Evolutionary conservation across 106 monocot species (phyloP).

Genomic region (Acorus calamus): DNA sequence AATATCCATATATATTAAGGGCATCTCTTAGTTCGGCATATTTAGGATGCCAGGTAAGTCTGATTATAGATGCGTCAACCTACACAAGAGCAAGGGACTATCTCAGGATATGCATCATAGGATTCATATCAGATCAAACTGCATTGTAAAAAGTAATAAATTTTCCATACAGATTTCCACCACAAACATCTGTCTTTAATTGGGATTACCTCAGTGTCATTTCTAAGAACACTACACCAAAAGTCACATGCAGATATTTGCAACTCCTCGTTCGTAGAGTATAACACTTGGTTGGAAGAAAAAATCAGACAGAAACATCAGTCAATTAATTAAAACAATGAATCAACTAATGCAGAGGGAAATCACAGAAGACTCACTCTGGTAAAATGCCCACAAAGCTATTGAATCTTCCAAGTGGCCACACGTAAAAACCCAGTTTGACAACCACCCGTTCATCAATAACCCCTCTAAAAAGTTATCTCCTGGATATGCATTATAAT

Average conservation of each 20-base stretch:
- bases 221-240: slow-evolving; percentile 62
- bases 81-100: slow-evolving; percentile 11
- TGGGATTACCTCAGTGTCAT: slow-evolving; percentile 42
- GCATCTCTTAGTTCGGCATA: slow-evolving; percentile 55
- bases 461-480: slow-evolving; percentile 47
- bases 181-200: too few species aligned
- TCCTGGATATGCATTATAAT: slow-evolving; percentile 14
- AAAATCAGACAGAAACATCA: slow-evolving; percentile 6
- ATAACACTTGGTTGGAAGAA: slow-evolving; percentile 41
- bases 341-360: background rate
- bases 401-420: slow-evolving; percentile 66
- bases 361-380: slow-evolving; percentile 27
- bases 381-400: slow-evolving; percentile 73
- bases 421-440: slow-evolving; percentile 28
- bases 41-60: slow-evolving; percentile 49
- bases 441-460: slow-evolving; percentile 75
- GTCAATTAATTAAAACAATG: slow-evolving; percentile 1
- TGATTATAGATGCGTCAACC: slow-evolving; percentile 28
- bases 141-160: too few species aligned
- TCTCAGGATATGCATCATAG: background rate
- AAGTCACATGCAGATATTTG: slow-evolving; percentile 73
- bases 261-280: slow-evolving; percentile 56
- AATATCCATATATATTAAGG: slow-evolving; percentile 68
- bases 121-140: background rate
- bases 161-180: too few species aligned